Evolutionary conservation across 148 eudicot genomes (phyloP), one percentile per base, ranked within the genome.

Genomic region (Rhododendron williamsianum): DNA sequence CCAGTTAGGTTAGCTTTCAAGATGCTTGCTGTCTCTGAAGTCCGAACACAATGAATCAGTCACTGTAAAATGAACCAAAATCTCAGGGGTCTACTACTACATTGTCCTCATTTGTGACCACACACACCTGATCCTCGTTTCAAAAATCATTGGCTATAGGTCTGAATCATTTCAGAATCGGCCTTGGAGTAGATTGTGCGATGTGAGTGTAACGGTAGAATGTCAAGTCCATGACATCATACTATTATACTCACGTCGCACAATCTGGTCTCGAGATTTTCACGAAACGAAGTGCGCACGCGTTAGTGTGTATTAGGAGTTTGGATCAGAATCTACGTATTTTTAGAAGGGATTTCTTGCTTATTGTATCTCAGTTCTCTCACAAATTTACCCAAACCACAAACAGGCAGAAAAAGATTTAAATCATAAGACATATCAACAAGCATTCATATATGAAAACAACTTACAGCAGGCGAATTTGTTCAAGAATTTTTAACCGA

Each of bases 41-140:
- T 76, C 45, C 46, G 51, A 18, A 43, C 80, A 78, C 81, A 5
- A 43, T 9, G 54, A 49, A 78, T 35, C 81, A 78, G 35, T 46
- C 51, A 45, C 23, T 18, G 6, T 18, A 76, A 15, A 41, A 54
- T 15, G 46, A 76, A 76, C 5, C 9, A 78, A 78, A 78, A 45
- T 78, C 81, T 45, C 54, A 21, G 4, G 4, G 82, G 56, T 6
- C 35, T 46, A 27, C 35, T 46, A 27, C 18, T 63, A 38, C 41
- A 38, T 63, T 73, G 6, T 67, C 77, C 84, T 0, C 78, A 67
- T 45, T 16, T 27, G 25, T 18, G 71, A 67, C 77, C 84, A 82
- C 58, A 82, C 77, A 82, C 58, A 25, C 30, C 33, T 82, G 56
- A 82, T 82, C 84, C 84, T 82, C 12, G 13, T 21, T 71, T 30